phyloP scores from a whole-genome alignment of 148 eudicot genomes.

The Rhododendron mucronatum region DNA sequence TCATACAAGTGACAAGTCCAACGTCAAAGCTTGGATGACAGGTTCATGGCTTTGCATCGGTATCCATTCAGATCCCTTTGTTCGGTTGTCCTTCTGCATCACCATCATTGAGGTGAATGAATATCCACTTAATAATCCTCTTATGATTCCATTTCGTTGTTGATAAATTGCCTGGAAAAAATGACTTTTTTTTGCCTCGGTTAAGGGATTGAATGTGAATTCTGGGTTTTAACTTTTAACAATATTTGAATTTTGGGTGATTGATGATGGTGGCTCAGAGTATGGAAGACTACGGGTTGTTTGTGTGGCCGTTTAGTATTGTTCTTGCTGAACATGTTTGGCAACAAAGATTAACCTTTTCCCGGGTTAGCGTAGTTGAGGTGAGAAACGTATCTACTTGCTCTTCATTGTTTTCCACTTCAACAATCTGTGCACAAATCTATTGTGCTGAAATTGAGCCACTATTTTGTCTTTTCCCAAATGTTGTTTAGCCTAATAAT shows the following conservation, averaged over 20 bases:
- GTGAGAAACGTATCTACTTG: constrained; percentile 21
- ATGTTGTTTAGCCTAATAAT: no score
- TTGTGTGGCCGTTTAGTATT: constrained; percentile 85
- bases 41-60: constrained; percentile 22
- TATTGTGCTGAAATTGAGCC: neutral
- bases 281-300: constrained; percentile 92
- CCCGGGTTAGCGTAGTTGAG: constrained; percentile 59
- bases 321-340: constrained; percentile 87
- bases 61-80: constrained; percentile 5
- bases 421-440: neutral
- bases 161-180: no score
- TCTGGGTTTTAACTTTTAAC: no score
- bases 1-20: no score
- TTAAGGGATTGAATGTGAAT: neutral
- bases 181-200: neutral
- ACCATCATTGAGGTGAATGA: constrained; percentile 29
- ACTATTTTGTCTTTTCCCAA: no score
- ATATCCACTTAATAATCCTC: neutral
- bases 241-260: no score
- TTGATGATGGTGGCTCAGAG: constrained; percentile 29
- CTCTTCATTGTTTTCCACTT: neutral
- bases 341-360: constrained; percentile 74
- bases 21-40: no score
- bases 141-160: no score
- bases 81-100: constrained; percentile 33